These are phyloP conservation scores for Phytophthora constricta DNA, from an alignment of 352 stramenopile genomes.

Conservation along the genomic window DNA sequence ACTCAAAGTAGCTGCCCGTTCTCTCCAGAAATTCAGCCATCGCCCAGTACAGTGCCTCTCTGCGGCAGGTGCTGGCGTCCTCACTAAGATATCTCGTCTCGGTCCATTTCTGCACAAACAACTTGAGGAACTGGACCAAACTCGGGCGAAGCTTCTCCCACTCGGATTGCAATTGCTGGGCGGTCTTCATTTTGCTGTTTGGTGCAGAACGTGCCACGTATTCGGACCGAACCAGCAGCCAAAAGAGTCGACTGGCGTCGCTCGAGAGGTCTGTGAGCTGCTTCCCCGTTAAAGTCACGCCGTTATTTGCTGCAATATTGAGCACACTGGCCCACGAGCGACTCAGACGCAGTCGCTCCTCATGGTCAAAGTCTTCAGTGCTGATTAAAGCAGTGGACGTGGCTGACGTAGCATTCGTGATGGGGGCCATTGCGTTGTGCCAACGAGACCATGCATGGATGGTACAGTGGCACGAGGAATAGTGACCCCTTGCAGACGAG, in stretches of 20 bases:
- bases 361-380: not conserved
- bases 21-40: not conserved
- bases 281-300: not conserved
- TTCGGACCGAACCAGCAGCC: not conserved
- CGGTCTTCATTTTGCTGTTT: not conserved
- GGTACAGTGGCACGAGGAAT: too few relatives aligned
- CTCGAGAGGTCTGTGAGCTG: not conserved
- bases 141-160: not conserved
- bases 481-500: not conserved
- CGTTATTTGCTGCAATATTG: not conserved
- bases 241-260: not conserved
- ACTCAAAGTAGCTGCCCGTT: slow-evolving; percentile 10
- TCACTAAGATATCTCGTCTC: not conserved
- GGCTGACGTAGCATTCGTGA: not conserved
- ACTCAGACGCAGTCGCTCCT: not conserved
- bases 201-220: not conserved
- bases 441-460: not conserved
- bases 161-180: not conserved
- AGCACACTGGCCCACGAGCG: slow-evolving; percentile 11
- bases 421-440: not conserved
- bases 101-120: not conserved
- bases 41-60: not conserved
- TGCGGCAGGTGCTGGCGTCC: not conserved
- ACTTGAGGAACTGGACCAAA: not conserved
- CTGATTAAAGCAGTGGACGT: not conserved